These are phyloP conservation scores for Fragilaria radians DNA, from an alignment of 108 stramenopile genomes.

Conservation along the genomic window DNA sequence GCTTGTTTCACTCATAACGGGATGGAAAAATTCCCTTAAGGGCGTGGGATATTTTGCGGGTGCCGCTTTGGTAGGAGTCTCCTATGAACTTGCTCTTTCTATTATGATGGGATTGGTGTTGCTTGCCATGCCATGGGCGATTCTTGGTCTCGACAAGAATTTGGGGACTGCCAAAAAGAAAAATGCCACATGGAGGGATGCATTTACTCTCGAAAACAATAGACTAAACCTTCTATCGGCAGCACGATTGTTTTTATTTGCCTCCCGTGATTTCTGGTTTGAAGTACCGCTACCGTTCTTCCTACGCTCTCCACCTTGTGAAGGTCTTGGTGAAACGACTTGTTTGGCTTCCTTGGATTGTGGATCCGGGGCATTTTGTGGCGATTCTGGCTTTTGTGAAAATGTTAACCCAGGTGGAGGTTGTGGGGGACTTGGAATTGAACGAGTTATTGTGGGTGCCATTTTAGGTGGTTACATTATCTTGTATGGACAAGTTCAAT, in stretches of 20 bases:
- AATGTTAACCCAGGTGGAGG: slow-evolving; percentile 75
- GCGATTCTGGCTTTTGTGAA: slow-evolving; percentile 27
- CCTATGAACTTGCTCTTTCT: slow-evolving; percentile 69
- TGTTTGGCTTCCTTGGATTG: slow-evolving; percentile 46
- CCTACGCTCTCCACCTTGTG: slow-evolving; percentile 73
- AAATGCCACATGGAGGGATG: slow-evolving; percentile 61
- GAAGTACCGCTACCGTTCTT: slow-evolving; percentile 93
- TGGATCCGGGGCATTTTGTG: slow-evolving; percentile 46
- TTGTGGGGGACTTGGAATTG: slow-evolving; percentile 70
- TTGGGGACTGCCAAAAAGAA: slow-evolving; percentile 80
- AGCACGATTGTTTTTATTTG: slow-evolving; percentile 90
- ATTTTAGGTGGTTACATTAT: slow-evolving; percentile 93
- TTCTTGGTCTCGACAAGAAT: slow-evolving; percentile 66
- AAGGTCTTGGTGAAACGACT: slow-evolving; percentile 48
- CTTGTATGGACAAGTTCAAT: slow-evolving; percentile 91
- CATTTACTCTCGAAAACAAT: slow-evolving; percentile 71
- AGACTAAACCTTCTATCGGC: slow-evolving; percentile 81
- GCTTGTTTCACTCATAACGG: slow-evolving; percentile 84
- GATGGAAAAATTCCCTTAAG: slow-evolving; percentile 94
- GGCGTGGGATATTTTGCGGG: slow-evolving; percentile 90
- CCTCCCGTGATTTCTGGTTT: slow-evolving; percentile 93
- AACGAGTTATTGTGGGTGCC: slow-evolving; percentile 76
- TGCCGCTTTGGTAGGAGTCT: slow-evolving; percentile 63
- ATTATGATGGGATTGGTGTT: slow-evolving; percentile 82
- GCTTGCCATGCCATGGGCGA: slow-evolving; percentile 82